Conservation (phyloP, 2,329 filamentous ascomycete genomes). For the Drechslerella coelobrocha region DNA sequence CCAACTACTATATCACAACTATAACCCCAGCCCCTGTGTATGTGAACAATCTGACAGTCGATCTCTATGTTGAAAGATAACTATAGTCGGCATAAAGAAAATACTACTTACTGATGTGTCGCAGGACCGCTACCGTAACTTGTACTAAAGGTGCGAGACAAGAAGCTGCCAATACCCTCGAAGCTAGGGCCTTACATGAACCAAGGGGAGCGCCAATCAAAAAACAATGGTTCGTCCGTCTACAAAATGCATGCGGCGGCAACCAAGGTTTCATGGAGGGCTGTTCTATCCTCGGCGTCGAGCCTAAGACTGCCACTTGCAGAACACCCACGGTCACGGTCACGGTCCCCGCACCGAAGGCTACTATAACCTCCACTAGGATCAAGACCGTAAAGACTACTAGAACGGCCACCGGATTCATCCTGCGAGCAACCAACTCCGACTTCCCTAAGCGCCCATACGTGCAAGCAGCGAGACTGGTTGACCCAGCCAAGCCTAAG, state of each 20-base stretch:
- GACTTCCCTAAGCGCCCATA: too few species aligned
- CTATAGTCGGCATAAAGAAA: not conserved
- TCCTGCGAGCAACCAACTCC: too few species aligned
- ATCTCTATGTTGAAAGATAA: not conserved
- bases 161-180: not conserved
- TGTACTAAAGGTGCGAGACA: not conserved
- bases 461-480: too few species aligned
- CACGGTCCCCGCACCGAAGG: not conserved
- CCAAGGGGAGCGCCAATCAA: not conserved
- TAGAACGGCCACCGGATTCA: too few species aligned
- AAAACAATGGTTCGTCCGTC: not conserved
- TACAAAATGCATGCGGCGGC: not conserved
- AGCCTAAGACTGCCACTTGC: not conserved
- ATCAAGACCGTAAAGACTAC: not conserved
- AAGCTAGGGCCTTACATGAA: too few species aligned
- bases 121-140: not conserved
- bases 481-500: not conserved
- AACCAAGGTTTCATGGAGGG: not conserved
- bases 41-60: not conserved
- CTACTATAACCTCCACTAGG: not conserved
- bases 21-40: not conserved
- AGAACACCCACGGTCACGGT: not conserved
- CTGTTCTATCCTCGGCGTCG: not conserved
- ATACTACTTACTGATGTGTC: not conserved
- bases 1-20: not conserved